These are phyloP conservation scores for Wallacemonas sp. DNA, from an alignment of 208 protist species.

Conservation along the genomic window DNA sequence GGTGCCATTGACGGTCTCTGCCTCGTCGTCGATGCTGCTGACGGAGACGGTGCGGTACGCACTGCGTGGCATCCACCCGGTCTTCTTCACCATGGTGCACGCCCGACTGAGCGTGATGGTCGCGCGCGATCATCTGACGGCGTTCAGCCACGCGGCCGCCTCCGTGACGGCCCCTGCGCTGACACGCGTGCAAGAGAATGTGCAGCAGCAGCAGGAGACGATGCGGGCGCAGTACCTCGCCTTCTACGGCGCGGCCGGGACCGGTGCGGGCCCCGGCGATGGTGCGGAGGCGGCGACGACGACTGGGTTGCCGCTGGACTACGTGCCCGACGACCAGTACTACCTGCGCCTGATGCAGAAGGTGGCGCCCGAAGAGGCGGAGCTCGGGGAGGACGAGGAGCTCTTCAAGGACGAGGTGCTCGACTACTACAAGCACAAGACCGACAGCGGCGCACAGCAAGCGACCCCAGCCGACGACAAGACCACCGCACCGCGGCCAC, in stretches of 20 bases:
- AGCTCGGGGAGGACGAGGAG: slow-evolving; percentile 81
- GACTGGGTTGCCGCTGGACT: slow-evolving; percentile 59
- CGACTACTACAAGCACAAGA: slow-evolving; percentile 75
- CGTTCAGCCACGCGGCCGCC: slow-evolving; percentile 40
- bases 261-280: slow-evolving; percentile 13
- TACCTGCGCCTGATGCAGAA: slow-evolving; percentile 59
- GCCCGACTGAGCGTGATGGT: slow-evolving; percentile 78
- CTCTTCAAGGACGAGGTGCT: slow-evolving; percentile 84
- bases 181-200: slow-evolving; percentile 53
- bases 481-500: slow-evolving; percentile 13
- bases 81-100: slow-evolving; percentile 84
- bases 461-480: slow-evolving; percentile 14
- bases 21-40: slow-evolving; percentile 6
- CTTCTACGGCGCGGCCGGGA: slow-evolving; percentile 7
- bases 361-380: slow-evolving; percentile 52
- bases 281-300: slow-evolving; percentile 21
- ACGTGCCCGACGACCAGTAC: slow-evolving; percentile 78
- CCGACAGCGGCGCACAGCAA: too few relatives aligned
- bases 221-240: slow-evolving; percentile 20
- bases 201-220: slow-evolving; percentile 45
- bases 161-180: slow-evolving; percentile 43
- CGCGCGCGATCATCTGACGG: slow-evolving; percentile 59
- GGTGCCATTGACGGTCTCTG: not conserved
- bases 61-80: slow-evolving; percentile 43
- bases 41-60: slow-evolving; percentile 20